Evolutionary conservation across 805 yeast genomes (phyloP).

Genomic region (Metschnikowia peoriensis): DNA sequence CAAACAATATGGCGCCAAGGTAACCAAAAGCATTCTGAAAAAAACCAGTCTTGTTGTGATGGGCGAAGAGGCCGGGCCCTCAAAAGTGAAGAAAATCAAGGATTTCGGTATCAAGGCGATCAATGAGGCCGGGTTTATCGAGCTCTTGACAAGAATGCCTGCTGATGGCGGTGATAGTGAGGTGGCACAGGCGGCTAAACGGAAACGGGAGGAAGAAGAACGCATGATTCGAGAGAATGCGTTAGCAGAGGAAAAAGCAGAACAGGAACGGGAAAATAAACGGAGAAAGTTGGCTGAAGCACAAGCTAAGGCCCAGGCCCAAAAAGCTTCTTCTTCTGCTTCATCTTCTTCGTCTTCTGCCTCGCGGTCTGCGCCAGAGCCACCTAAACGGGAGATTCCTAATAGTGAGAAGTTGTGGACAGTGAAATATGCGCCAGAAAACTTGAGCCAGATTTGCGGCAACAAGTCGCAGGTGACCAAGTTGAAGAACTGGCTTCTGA

Average conservation of each 20-base stretch:
- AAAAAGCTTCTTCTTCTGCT: background rate
- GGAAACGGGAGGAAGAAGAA: conserved; percentile 70
- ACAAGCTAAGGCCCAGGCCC: background rate
- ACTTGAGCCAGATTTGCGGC: conserved; percentile 80
- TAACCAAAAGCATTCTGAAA: conserved; percentile 79
- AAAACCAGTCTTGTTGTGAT: conserved; percentile 86
- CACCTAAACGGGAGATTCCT: conserved; percentile 34
- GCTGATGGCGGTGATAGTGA: conserved; percentile 88
- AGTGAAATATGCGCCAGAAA: conserved; percentile 83
- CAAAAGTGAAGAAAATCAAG: conserved; percentile 81
- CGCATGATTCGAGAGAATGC: conserved; percentile 46
- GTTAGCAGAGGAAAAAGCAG: conserved; percentile 43
- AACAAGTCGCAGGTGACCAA: conserved; percentile 63
- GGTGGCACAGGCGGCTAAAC: conserved; percentile 68
- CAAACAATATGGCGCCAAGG: conserved; percentile 85
- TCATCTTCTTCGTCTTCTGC: background rate
- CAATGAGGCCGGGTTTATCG: conserved; percentile 80
- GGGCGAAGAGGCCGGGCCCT: conserved; percentile 96
- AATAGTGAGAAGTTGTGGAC: conserved; percentile 84
- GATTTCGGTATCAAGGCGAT: conserved; percentile 74
- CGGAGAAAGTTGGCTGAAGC: conserved; percentile 27
- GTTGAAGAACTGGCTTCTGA: conserved; percentile 68
- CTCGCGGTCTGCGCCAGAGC: conserved; percentile 5
- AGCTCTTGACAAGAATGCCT: conserved; percentile 76
- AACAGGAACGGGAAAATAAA: conserved; percentile 39